Evolutionary conservation across 192 early-diverging fungal species (phyloP), one percentile per base, ranked within the genome.

Genomic region (Paraglomus brasilianum): DNA sequence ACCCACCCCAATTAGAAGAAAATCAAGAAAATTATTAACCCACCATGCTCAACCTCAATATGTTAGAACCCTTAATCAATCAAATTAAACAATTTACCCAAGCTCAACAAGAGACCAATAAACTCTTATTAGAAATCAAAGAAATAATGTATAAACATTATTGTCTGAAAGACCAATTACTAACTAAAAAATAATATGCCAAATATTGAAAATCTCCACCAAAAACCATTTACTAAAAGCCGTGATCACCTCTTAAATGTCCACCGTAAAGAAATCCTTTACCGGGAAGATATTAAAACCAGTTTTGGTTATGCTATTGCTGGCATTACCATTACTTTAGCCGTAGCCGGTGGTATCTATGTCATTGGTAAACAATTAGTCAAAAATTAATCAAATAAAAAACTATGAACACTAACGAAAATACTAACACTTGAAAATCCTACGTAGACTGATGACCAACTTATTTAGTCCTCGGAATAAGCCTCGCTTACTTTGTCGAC

Each of bases 381-480:
- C 11, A 17, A 53, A 53, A n/a, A n/a, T n/a, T n/a, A n/a, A n/a
- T n/a, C n/a, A n/a, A n/a, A n/a, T n/a, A n/a, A 8, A 53, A 53
- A 53, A 53, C 52, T 53, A 53, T 53, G 52, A 9, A 53, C 9
- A 53, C 14, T 21, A 21, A 53, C 9, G 19, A 53, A n/a, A 9
- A 53, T n/a, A n/a, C n/a, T n/a, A 53, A 21, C 52, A 53, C 6
- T 17, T 53, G 52, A 53, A 53, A 53, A 53, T 53, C 52, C n/a
- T 53, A 53, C n/a, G 52, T 53, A 14, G 52, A 53, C 52, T 53
- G 52, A 53, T 53, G 52, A 53, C 52, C 52, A 6, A 53, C 52
- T 53, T 53, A 53, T 22, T 21, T 53, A 53, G 19, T 53, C 52
- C 22, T 53, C 14, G 52, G 52, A 53, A 53, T 53, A 53, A 53